phyloP scores from a whole-genome alignment of 176 grass and related monocot genomes.

The Musa beccarii region DNA sequence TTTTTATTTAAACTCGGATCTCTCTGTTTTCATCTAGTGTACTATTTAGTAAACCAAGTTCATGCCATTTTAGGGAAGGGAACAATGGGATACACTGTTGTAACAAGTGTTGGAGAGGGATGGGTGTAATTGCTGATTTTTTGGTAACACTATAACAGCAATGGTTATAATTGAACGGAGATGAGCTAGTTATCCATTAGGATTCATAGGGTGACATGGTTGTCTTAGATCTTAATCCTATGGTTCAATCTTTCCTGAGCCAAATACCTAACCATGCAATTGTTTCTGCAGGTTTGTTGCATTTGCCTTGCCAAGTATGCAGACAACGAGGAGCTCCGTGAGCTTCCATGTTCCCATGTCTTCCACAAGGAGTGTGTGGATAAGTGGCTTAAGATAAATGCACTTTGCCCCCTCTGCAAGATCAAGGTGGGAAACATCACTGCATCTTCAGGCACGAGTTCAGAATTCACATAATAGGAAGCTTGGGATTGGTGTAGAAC shows the following conservation, averaged over 20 bases:
- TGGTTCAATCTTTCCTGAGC: neutral
- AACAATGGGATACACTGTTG: too few species aligned
- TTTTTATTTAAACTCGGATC: too few species aligned
- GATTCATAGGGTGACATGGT: too few species aligned
- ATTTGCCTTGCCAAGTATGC: slow-evolving; percentile 81
- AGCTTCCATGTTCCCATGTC: slow-evolving; percentile 70
- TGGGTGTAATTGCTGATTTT: too few species aligned
- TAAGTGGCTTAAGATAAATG: slow-evolving; percentile 95
- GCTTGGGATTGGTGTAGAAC: slow-evolving; percentile 3
- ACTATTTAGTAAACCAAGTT: too few species aligned
- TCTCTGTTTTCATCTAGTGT: too few species aligned
- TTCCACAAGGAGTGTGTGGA: slow-evolving; percentile 95
- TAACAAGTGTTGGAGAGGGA: too few species aligned
- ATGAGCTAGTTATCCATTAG: too few species aligned
- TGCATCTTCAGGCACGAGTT: neutral
- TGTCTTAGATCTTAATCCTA: too few species aligned
- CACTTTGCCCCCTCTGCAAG: slow-evolving; percentile 88
- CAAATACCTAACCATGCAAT: neutral
- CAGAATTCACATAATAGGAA: neutral
- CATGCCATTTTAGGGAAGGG: too few species aligned
- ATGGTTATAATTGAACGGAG: too few species aligned
- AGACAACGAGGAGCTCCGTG: slow-evolving; percentile 66
- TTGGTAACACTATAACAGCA: too few species aligned
- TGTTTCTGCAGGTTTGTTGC: slow-evolving; percentile 59
- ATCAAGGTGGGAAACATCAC: slow-evolving; percentile 33